phyloP scores from a whole-genome alignment of 257 asterid species.

The Solanum habrochaites region DNA sequence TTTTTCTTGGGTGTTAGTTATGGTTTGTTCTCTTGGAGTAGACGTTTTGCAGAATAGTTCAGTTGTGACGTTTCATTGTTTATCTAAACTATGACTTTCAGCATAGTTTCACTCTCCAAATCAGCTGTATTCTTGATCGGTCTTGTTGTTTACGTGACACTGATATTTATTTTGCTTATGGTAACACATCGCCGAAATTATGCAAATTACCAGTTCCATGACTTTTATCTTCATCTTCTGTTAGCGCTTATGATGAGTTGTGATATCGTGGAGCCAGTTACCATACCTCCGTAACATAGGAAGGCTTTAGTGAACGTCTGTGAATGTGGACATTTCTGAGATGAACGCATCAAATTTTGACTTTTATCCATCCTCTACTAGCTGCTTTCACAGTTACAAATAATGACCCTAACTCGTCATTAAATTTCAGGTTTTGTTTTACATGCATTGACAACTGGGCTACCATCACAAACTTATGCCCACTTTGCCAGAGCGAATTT shows the following conservation, averaged over 20 bases:
- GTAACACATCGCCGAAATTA: not conserved
- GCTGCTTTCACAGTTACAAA: constrained; percentile 8
- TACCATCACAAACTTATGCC: constrained; percentile 90
- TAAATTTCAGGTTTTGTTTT: constrained; percentile 92
- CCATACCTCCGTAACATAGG: not conserved
- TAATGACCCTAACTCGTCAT: constrained; percentile 1
- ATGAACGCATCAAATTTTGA: not conserved
- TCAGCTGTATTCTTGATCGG: not conserved
- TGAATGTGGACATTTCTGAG: constrained; percentile 1
- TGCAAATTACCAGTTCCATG: not conserved
- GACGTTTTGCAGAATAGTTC: not conserved
- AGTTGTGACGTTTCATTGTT: not conserved
- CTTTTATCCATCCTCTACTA: not conserved
- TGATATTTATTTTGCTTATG: not conserved
- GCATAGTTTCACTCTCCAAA: not conserved
- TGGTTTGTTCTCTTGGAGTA: not conserved
- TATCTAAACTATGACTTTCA: not conserved
- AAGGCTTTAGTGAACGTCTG: not conserved
- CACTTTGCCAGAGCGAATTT: constrained; percentile 95
- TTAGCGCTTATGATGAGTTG: not conserved
- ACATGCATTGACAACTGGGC: constrained; percentile 99
- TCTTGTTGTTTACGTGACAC: not conserved
- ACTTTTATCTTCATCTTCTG: not conserved
- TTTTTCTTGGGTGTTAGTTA: not conserved
- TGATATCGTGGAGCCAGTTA: not conserved